Conservation (phyloP, 805 yeast species). For the Metschnikowia peoriensis region DNA sequence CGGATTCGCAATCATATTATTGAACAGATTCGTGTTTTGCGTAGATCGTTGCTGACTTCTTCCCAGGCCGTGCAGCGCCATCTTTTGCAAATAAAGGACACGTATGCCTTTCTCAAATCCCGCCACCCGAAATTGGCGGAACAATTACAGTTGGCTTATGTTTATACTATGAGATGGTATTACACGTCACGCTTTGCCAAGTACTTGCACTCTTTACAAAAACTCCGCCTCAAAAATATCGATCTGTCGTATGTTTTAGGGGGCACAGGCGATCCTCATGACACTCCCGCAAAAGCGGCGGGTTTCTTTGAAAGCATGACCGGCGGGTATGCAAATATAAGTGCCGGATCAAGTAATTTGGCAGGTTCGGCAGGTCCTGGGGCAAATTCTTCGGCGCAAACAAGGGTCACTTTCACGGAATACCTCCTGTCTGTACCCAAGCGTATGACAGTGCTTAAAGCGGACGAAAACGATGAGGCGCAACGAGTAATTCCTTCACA, state of each 20-base stretch:
- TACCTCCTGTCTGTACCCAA: slow-evolving; percentile 53
- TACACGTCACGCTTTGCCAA: slow-evolving; percentile 75
- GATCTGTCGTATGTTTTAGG: slow-evolving; percentile 62
- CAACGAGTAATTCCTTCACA: slow-evolving; percentile 60
- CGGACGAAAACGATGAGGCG: slow-evolving; percentile 31
- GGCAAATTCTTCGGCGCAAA: background rate
- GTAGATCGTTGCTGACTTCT: slow-evolving; percentile 55
- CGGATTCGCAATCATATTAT: slow-evolving; percentile 71
- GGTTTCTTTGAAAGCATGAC: slow-evolving; percentile 15
- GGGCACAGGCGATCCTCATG: slow-evolving; percentile 24
- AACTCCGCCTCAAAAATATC: slow-evolving; percentile 52
- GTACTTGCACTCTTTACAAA: slow-evolving; percentile 70
- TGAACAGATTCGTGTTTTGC: slow-evolving; percentile 59
- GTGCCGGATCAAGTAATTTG: background rate
- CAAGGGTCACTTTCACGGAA: slow-evolving; percentile 41
- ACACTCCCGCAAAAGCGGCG: slow-evolving; percentile 5
- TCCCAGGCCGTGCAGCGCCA: slow-evolving; percentile 74
- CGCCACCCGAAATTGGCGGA: slow-evolving; percentile 62
- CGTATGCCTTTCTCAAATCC: slow-evolving; percentile 53
- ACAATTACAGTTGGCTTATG: slow-evolving; percentile 76
- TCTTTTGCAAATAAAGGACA: slow-evolving; percentile 60
- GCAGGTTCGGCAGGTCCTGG: background rate
- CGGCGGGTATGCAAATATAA: background rate
- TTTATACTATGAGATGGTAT: slow-evolving; percentile 92
- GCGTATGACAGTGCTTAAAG: slow-evolving; percentile 52